A percentile compares a stretch with the other conserved stretches of the same genome.
Conservation (phyloP, 2,329 filamentous ascomycete genomes). For the Colletotrichum navitas region DNA sequence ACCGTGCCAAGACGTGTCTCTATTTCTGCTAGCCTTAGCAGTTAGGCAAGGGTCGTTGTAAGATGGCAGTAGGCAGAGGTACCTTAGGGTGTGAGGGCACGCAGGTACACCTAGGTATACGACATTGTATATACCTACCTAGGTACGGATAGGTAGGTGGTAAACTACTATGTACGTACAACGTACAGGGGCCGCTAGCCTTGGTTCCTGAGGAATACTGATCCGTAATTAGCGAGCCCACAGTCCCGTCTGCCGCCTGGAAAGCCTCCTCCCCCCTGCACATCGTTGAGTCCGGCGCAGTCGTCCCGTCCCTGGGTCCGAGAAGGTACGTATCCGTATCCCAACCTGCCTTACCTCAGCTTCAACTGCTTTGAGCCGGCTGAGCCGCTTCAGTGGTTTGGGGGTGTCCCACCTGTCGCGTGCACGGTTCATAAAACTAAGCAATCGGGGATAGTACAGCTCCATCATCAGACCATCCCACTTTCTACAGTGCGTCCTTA, state of each 20-base stretch:
- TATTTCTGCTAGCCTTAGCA: constrained; percentile 29
- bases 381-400: constrained; percentile 14
- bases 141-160: too few species aligned
- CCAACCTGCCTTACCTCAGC: constrained; percentile 15
- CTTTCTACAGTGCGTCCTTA: constrained; percentile 37
- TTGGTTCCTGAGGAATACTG: constrained; percentile 20
- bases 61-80: constrained; percentile 10
- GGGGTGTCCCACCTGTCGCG: constrained; percentile 19
- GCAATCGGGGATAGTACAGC: constrained; percentile 23
- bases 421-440: constrained; percentile 35
- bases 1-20: constrained; percentile 38
- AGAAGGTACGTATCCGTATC: constrained; percentile 21
- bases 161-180: neutral
- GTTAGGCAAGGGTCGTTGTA: constrained; percentile 27
- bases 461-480: constrained; percentile 42
- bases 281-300: constrained; percentile 28
- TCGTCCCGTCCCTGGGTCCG: neutral
- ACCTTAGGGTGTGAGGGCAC: too few species aligned
- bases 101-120: neutral
- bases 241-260: constrained; percentile 27
- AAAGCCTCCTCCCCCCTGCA: constrained; percentile 31
- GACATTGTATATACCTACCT: too few species aligned
- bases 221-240: constrained; percentile 36
- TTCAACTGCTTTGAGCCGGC: constrained; percentile 12
- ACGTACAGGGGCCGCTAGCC: neutral